These are phyloP conservation scores for Ramaria sp. DNA, from an alignment of 768 basidiomycete genomes.

Conservation along the genomic window DNA sequence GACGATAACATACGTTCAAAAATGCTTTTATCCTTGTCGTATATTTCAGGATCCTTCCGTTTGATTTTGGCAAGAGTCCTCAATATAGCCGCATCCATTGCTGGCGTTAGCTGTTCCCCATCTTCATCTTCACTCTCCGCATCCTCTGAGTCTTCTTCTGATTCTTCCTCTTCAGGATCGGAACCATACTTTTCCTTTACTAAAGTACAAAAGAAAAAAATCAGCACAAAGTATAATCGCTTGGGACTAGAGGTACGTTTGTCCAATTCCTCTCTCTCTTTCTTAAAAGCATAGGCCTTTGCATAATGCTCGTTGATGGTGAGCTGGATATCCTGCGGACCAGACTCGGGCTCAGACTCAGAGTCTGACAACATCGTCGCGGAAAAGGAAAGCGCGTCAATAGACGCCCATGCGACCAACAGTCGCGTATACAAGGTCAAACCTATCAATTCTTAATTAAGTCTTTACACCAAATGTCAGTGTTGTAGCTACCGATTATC, in stretches of 20 bases:
- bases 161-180: slow-evolving; percentile 40
- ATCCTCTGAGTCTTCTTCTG: slow-evolving; percentile 27
- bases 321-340: slow-evolving; percentile 26
- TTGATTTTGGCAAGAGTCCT: slow-evolving; percentile 80
- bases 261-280: slow-evolving; percentile 76
- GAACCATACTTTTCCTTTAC: slow-evolving; percentile 87
- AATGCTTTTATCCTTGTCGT: slow-evolving; percentile 55
- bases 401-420: background rate
- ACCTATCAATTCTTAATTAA: background rate
- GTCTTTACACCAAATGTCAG: background rate
- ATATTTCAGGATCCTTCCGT: slow-evolving; percentile 76
- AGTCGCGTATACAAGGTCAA: background rate
- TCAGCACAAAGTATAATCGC: slow-evolving; percentile 1
- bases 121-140: slow-evolving; percentile 89
- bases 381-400: background rate
- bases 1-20: slow-evolving; percentile 54
- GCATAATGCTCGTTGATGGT: slow-evolving; percentile 70
- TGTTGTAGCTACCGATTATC: background rate
- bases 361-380: slow-evolving; percentile 22
- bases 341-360: slow-evolving; percentile 30
- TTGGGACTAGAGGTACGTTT: slow-evolving; percentile 40
- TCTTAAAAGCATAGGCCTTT: slow-evolving; percentile 73
- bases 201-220: slow-evolving; percentile 18
- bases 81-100: slow-evolving; percentile 88
- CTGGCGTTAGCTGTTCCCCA: slow-evolving; percentile 89